Percentiles rank a stretch among this genome's conserved stretches.
Conservation (phyloP, 2,329 filamentous ascomycete species). For the Rugonectria rugulosa region DNA sequence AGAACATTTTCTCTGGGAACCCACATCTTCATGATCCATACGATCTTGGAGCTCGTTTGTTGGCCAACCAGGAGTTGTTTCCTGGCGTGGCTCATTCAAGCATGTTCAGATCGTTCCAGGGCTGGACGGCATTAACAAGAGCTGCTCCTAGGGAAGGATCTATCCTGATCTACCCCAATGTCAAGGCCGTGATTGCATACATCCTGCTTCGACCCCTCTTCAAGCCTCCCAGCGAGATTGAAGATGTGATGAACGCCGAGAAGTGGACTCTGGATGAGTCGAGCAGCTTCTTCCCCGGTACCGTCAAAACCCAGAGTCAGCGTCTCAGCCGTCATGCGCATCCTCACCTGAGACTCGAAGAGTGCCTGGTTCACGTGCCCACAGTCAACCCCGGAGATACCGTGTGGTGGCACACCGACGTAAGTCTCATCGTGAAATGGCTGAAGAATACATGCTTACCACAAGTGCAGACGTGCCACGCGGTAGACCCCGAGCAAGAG, state of each 20-base stretch:
- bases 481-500: slow-evolving; percentile 48
- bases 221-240: slow-evolving; percentile 37
- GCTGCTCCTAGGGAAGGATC: slow-evolving; percentile 46
- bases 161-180: slow-evolving; percentile 50
- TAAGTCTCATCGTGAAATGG: slow-evolving; percentile 27
- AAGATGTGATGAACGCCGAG: slow-evolving; percentile 44
- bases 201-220: slow-evolving; percentile 53
- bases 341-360: slow-evolving; percentile 48
- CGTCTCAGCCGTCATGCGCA: slow-evolving; percentile 37
- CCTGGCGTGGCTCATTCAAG: slow-evolving; percentile 46
- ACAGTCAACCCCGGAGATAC: slow-evolving; percentile 22
- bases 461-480: slow-evolving; percentile 49
- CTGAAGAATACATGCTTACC: too few relatives aligned
- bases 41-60: slow-evolving; percentile 45
- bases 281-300: slow-evolving; percentile 48
- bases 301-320: slow-evolving; percentile 38
- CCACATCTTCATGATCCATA: slow-evolving; percentile 48
- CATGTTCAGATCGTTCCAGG: slow-evolving; percentile 50
- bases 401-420: slow-evolving; percentile 39
- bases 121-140: slow-evolving; percentile 51
- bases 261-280: slow-evolving; percentile 47
- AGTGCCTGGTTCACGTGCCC: slow-evolving; percentile 49
- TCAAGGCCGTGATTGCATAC: slow-evolving; percentile 47
- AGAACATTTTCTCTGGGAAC: slow-evolving; percentile 45
- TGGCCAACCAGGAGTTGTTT: slow-evolving; percentile 45